Conservation (phyloP, 495 filamentous ascomycete species). For the Umbilicaria muhlenbergii region DNA sequence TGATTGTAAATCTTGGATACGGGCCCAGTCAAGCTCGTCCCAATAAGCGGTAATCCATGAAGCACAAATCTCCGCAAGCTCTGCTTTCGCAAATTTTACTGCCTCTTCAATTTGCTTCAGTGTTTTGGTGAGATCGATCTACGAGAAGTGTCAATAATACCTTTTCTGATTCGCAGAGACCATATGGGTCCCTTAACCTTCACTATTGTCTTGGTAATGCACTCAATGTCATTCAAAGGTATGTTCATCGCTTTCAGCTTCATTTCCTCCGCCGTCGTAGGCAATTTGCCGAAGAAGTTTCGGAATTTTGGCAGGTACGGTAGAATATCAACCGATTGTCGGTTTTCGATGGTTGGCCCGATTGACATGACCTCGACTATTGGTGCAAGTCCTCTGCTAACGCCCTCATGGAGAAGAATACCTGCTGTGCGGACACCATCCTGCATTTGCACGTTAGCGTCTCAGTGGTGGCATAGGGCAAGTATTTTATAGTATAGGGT, state of each 20-base stretch:
- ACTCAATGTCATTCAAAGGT: slow-evolving; percentile 59
- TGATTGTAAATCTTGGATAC: slow-evolving; percentile 61
- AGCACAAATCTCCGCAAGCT: slow-evolving; percentile 42
- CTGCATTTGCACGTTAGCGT: slow-evolving; percentile 27
- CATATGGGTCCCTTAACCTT: slow-evolving; percentile 36
- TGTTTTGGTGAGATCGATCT: slow-evolving; percentile 17
- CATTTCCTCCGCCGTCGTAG: slow-evolving; percentile 39
- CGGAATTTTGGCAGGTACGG: slow-evolving; percentile 61
- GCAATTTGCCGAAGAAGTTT: slow-evolving; percentile 40
- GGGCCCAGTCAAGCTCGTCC: slow-evolving; percentile 73
- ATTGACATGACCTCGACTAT: slow-evolving; percentile 67
- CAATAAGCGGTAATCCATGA: slow-evolving; percentile 61
- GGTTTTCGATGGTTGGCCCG: slow-evolving; percentile 37
- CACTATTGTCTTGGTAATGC: slow-evolving; percentile 57
- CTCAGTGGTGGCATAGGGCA: neutral
- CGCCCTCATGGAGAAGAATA: slow-evolving; percentile 61
- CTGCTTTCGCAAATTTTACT: slow-evolving; percentile 36
- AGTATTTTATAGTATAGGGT: neutral
- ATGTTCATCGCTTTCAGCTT: slow-evolving; percentile 46
- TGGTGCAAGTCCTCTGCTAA: slow-evolving; percentile 41
- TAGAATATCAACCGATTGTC: slow-evolving; percentile 63
- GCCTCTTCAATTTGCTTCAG: slow-evolving; percentile 18
- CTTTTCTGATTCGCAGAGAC: slow-evolving; percentile 30
- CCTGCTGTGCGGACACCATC: slow-evolving; percentile 67
- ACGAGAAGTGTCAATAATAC: slow-evolving; percentile 13